Evolutionary conservation across 495 filamentous ascomycete genomes (phyloP), one percentile per base, ranked within the genome.

Genomic region (Halenospora varia): DNA sequence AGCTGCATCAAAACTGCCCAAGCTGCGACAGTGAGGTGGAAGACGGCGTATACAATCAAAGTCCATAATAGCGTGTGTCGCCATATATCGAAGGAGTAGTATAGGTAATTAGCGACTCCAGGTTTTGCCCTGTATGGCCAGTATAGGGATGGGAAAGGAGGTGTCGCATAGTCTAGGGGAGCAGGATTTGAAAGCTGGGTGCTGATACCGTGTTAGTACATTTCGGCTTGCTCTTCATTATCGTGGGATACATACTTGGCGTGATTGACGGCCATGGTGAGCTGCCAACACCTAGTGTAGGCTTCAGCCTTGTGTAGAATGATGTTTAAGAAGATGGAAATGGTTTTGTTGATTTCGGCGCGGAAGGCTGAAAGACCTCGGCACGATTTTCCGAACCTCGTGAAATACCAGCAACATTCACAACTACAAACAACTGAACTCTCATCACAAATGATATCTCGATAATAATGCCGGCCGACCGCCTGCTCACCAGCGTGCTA

Each of bases 1-100:
- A 77, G 71, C 62, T 89, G 90, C 70, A 93, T 87, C 25, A 81
- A 67, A 51, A 94, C 74, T 2, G 90, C 89, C 64, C 88, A 92
- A 10, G 74, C 76, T 0, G 86, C 85, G 1, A 89, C 89, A 51
- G 79, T 69, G 44, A 90, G 66, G 75, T 96, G 82, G 69, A 88
- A 78, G 56, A 83, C 66, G 59, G 81, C 79, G 69, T 82, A 82
- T 61, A 86, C 74, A 61, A 92, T 77, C 58, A 89, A 70, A 26
- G 93, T 97, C 94, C 94, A 98, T 67, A 84, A 82, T 1, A 96
- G 74, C 0, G 94, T 98, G 69, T 92, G 96, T 51, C 88, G 86
- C 90, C 90, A 96, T 46, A 96, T 89, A 66, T 97, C 91, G 26
- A 66, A 61, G 26, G 87, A 76, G 68, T 88, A 81, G 75, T 92